A percentile compares a stretch with the other conserved stretches of the same genome.
These are phyloP conservation scores for Linnemannia hyalina DNA, from an alignment of 192 early-diverging fungal genomes.

Conservation along the genomic window DNA sequence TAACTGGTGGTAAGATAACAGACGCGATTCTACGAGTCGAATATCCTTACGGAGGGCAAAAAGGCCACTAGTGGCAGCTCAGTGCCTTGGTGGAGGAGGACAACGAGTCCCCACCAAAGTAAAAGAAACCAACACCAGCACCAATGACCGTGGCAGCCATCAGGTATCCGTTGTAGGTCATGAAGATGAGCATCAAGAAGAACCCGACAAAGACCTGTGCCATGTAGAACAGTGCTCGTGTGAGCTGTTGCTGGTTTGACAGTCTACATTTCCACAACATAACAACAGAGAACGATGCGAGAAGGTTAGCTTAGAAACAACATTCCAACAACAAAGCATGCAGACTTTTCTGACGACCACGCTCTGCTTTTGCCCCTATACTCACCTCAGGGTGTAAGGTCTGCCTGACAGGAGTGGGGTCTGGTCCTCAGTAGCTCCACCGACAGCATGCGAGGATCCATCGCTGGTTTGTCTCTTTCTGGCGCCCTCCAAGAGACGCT, in stretches of 20 bases:
- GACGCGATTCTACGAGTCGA: neutral
- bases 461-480: conserved; percentile 29
- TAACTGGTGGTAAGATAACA: neutral
- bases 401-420: conserved; percentile 31
- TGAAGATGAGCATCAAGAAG: conserved; percentile 85
- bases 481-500: conserved; percentile 42
- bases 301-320: neutral
- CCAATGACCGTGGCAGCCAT: conserved; percentile 77
- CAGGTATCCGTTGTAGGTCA: conserved; percentile 87
- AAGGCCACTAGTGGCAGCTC: conserved; percentile 31
- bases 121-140: conserved; percentile 70
- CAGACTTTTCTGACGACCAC: neutral
- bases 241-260: conserved; percentile 63
- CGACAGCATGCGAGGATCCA: conserved; percentile 6
- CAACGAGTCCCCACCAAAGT: conserved; percentile 45
- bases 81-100: conserved; percentile 41
- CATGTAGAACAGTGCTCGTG: conserved; percentile 75
- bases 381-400: conserved; percentile 20
- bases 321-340: neutral
- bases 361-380: neutral
- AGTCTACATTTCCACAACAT: conserved; percentile 25
- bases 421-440: conserved; percentile 24
- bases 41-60: neutral
- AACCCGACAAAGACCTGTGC: conserved; percentile 76
- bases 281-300: conserved; percentile 18